Conservation (phyloP, 768 basidiomycete species). For the Rhodotorula kratochvilovae region DNA sequence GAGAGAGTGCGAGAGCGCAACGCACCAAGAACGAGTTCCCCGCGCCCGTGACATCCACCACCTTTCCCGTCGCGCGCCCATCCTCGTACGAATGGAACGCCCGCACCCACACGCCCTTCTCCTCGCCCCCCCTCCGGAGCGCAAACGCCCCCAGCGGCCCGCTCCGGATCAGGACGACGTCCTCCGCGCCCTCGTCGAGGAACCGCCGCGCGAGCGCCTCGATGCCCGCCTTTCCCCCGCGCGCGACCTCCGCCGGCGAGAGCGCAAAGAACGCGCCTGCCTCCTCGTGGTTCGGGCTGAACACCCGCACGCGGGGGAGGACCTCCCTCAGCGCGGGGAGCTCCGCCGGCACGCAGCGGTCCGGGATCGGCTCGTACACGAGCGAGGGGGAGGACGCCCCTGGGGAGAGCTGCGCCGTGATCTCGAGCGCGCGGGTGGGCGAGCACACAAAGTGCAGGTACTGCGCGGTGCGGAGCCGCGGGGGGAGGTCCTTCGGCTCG, state of each 20-base stretch:
- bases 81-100: slow-evolving; percentile 62
- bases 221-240: slow-evolving; percentile 48
- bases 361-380: slow-evolving; percentile 85
- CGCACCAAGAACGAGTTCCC: slow-evolving; percentile 83
- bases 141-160: slow-evolving; percentile 69
- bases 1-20: slow-evolving; percentile 1
- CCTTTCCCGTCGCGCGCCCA: slow-evolving; percentile 44
- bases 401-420: slow-evolving; percentile 61
- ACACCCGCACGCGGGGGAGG: slow-evolving; percentile 59
- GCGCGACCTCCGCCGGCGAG: slow-evolving; percentile 54
- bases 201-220: slow-evolving; percentile 37
- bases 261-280: slow-evolving; percentile 62
- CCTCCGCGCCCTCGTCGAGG: slow-evolving; percentile 29
- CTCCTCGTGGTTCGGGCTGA: slow-evolving; percentile 88
- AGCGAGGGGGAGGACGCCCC: slow-evolving; percentile 44
- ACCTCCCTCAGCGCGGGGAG: slow-evolving; percentile 62
- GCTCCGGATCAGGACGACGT: slow-evolving; percentile 65
- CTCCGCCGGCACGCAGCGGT: slow-evolving; percentile 73
- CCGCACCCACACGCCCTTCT: slow-evolving; percentile 60
- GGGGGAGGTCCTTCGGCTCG: slow-evolving; percentile 63
- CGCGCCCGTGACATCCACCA: slow-evolving; percentile 86
- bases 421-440: slow-evolving; percentile 62
- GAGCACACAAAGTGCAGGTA: slow-evolving; percentile 81
- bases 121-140: slow-evolving; percentile 48
- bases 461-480: slow-evolving; percentile 56